Conservation (phyloP, 768 basidiomycete genomes). For the Mycena albidolilacea region DNA sequence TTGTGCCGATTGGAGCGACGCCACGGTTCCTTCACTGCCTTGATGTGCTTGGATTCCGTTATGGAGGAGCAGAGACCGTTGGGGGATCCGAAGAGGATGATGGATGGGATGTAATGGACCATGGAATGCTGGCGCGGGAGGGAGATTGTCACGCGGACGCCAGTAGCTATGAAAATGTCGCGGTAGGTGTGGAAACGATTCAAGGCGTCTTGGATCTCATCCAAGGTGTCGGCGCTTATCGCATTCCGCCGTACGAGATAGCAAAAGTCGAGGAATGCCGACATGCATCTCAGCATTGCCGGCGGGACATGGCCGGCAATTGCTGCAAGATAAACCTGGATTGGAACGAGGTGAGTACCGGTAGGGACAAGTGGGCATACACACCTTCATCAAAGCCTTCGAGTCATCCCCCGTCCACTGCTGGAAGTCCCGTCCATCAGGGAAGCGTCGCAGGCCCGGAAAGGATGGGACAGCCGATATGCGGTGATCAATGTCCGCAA, state of each 20-base stretch:
- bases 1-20: background rate
- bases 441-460: background rate
- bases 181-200: too few species aligned
- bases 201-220: too few species aligned
- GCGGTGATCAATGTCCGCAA: slow-evolving; percentile 12
- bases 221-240: too few species aligned
- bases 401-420: slow-evolving; percentile 49
- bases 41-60: slow-evolving; percentile 44
- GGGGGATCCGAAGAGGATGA: slow-evolving; percentile 41
- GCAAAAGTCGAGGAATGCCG: background rate
- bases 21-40: background rate
- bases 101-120: slow-evolving; percentile 36
- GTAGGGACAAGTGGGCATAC: too few species aligned
- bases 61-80: slow-evolving; percentile 47
- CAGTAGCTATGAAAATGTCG: background rate
- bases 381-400: slow-evolving; percentile 50
- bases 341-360: background rate
- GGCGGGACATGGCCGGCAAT: slow-evolving; percentile 44
- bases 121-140: slow-evolving; percentile 48
- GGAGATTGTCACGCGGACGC: slow-evolving; percentile 24
- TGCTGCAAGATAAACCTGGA: slow-evolving; percentile 45
- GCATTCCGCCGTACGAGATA: background rate
- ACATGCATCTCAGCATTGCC: slow-evolving; percentile 33
- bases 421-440: slow-evolving; percentile 7
- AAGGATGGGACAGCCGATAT: too few species aligned